Evolutionary conservation across 768 basidiomycete genomes (phyloP), one percentile per base, ranked within the genome.

Genomic region (Lactifluus volemus): DNA sequence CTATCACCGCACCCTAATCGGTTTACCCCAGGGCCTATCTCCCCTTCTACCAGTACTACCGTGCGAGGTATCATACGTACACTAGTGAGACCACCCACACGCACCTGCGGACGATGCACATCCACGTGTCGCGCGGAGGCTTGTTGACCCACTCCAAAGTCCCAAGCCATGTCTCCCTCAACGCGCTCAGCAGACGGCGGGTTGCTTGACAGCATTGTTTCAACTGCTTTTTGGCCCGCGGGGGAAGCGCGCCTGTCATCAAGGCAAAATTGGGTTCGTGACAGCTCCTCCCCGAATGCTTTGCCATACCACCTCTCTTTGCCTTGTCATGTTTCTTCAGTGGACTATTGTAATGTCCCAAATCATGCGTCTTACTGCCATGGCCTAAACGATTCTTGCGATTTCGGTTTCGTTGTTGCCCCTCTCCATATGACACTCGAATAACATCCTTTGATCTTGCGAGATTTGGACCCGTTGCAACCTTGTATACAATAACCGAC

Each of bases 111-210:
- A 19, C 56, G 56, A 53, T 58, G 38, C 5, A 30, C 19, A 21
- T 58, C 44, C 30, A 19, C 52, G 41, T 17, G 29, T 8, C 39
- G 21, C 47, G 32, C 21, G 34, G 17, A 30, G 11, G 7, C 49
- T 36, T 58, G 56, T 30, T 45, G 10, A 29, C 56, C 47, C 15
- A 41, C 51, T 10, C 61, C 61, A 49, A 62, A 62, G 32, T 62
- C 52, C 61, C 61, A 62, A 36, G 52, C 56, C 61, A 62, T 58
- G 51, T 62, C 61, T 17, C 61, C 61, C 29, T 62, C 61, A n/a
- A 58, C 29, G 32, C 61, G 61, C 39, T 62, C 56, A 42, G 61
- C 56, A 39, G 56, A 51, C 8, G 29, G 39, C 17, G 34, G 21
- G 5, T 34, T 41, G 41, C 38, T 30, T n/a, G 21, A 19, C 44